phyloP scores from a whole-genome alignment of 805 yeast species.

The Hanseniaspora thailandica region DNA sequence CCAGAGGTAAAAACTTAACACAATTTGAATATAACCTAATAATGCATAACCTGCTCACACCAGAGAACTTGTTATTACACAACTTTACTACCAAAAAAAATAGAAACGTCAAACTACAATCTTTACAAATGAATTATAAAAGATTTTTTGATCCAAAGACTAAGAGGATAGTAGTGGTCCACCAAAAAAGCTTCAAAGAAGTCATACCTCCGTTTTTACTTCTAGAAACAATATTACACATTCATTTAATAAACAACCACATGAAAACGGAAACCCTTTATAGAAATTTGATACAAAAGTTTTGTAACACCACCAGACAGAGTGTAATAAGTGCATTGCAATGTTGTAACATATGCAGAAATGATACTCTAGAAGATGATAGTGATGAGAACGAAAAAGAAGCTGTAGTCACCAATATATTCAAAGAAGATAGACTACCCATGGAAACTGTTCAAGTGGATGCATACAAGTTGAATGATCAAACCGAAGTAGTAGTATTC shows the following conservation, averaged over 20 bases:
- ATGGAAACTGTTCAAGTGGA: neutral
- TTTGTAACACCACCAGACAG: constrained; percentile 24
- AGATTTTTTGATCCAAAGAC: constrained; percentile 11
- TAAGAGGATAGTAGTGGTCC: constrained; percentile 18
- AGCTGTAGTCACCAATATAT: constrained; percentile 12
- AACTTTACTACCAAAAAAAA: constrained; percentile 11
- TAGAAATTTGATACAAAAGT: constrained; percentile 18
- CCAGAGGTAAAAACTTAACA: constrained; percentile 10
- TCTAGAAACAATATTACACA: constrained; percentile 24
- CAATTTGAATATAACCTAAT: constrained; percentile 13
- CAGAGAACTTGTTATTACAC: constrained; percentile 3
- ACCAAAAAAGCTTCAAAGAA: constrained; percentile 9
- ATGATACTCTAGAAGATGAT: constrained; percentile 16
- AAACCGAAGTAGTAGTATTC: neutral
- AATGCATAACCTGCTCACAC: neutral
- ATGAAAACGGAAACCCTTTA: constrained; percentile 18
- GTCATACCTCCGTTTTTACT: constrained; percentile 25
- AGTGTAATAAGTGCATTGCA: constrained; percentile 18
- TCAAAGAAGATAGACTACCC: neutral
- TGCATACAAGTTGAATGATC: neutral
- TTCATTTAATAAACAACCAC: constrained; percentile 28
- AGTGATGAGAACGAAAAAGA: constrained; percentile 19
- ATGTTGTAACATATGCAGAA: constrained; percentile 21
- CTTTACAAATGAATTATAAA: neutral
- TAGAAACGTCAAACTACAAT: constrained; percentile 1